A percentile compares a stretch with the other conserved stretches of the same genome.
These are phyloP conservation scores for Calonectria pteridis DNA, from an alignment of 2,329 filamentous ascomycete species.

Conservation along the genomic window DNA sequence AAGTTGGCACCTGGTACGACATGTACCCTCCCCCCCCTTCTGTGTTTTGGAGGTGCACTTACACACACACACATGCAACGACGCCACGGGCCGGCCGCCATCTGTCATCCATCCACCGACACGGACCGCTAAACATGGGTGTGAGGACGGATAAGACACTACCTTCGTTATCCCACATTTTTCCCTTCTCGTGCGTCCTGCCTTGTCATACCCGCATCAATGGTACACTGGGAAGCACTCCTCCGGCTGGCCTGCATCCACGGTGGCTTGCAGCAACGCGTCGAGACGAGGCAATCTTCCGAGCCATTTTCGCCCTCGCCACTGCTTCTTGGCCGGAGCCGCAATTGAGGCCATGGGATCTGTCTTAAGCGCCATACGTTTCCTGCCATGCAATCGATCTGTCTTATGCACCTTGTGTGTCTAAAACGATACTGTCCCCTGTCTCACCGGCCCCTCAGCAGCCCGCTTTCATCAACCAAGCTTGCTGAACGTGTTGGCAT, in stretches of 20 bases:
- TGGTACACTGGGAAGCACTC: slow-evolving; percentile 2
- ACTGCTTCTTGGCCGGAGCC: slow-evolving; percentile 18
- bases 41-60: background rate
- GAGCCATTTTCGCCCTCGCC: slow-evolving; percentile 39
- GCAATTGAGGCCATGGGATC: slow-evolving; percentile 4
- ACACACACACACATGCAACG: slow-evolving; percentile 16
- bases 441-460: slow-evolving; percentile 15
- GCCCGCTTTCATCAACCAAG: background rate
- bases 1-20: slow-evolving; percentile 15
- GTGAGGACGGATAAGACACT: slow-evolving; percentile 30
- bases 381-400: slow-evolving; percentile 21
- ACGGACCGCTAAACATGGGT: slow-evolving; percentile 38
- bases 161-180: slow-evolving; percentile 12
- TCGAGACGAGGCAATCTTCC: slow-evolving; percentile 14
- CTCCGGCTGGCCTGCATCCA: slow-evolving; percentile 25
- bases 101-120: slow-evolving; percentile 39
- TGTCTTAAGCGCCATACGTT: background rate
- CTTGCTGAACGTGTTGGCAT: background rate
- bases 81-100: slow-evolving; percentile 21
- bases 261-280: slow-evolving; percentile 35
- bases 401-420: slow-evolving; percentile 16
- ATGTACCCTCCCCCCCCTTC: background rate
- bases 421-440: slow-evolving; percentile 33
- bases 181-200: background rate
- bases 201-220: background rate